Evolutionary conservation across 192 early-diverging fungal species (phyloP), one percentile per base, ranked within the genome.

Genomic region (Lunasporangiospora selenospora): DNA sequence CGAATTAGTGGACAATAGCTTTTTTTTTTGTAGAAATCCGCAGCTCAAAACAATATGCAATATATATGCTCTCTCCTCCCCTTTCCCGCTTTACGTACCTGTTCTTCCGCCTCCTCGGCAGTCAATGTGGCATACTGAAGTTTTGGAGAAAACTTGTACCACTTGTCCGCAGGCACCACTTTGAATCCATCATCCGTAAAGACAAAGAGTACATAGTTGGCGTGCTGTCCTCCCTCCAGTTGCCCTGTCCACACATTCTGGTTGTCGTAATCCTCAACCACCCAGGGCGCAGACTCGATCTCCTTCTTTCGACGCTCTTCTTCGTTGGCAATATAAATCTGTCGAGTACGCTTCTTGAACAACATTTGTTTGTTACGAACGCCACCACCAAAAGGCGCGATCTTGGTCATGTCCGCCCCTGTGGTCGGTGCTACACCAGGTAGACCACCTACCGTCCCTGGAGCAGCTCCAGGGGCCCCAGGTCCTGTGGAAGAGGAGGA

Each of bases 331-430:
- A 91, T 75, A 46, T 79, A 90, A 23, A 93, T 84, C 67, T 93
- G 92, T 43, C 82, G 85, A n/a, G 92, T 93, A 9, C 86, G 81
- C 66, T 90, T 91, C 67, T 91, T 91, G 55, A 93, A 93, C 39
- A 93, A 46, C 58, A 88, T 90, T 63, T 90, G 81, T 49, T 88
- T 89, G 66, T 93, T 91, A 18, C 88, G 81, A 10, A 83, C 85
- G 36, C 90, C 91, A 2, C 89, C 87, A 21, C 90, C 90, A 47
- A 82, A 79, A 2, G 90, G 90, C 7, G 91, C 90, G 59, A 91
- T 91, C 21, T 88, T 49, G 12, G 85, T 81, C 5, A 87, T 89
- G 60, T 85, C 83, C 29, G 82, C 78, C 34, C 81, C 80, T 12
- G 82, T 67, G 51, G 70, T 45, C 43, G 78, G 64, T 42, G 86